Percentiles rank a stretch among this genome's conserved stretches.
phyloP scores from a whole-genome alignment of 768 basidiomycete species.

The Mycena olivaceomarginata region DNA sequence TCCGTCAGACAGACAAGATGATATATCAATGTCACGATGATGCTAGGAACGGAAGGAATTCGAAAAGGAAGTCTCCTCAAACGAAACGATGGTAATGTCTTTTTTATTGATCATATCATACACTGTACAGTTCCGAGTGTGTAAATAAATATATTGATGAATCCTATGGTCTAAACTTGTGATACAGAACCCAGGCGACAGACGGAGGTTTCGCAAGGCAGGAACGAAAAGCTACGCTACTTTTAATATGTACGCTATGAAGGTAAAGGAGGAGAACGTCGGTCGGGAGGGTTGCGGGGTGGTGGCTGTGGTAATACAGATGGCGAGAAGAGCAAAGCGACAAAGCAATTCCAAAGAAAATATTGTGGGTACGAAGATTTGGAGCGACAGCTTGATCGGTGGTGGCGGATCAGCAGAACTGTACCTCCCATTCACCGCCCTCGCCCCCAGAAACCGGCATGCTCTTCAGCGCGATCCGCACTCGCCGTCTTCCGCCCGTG shows the following conservation, averaged over 20 bases:
- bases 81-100: conserved; percentile 15
- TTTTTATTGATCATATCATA: conserved; percentile 23
- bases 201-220: conserved; percentile 35
- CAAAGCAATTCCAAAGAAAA: conserved; percentile 22
- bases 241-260: conserved; percentile 44
- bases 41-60: not conserved
- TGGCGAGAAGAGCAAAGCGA: conserved; percentile 38
- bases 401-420: conserved; percentile 70
- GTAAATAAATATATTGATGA: conserved; percentile 45
- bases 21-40: conserved; percentile 18
- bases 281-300: conserved; percentile 22
- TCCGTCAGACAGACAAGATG: not conserved
- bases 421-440: conserved; percentile 89
- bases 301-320: conserved; percentile 45
- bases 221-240: conserved; percentile 41
- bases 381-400: conserved; percentile 32
- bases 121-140: conserved; percentile 30
- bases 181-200: conserved; percentile 42
- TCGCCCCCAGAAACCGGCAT: conserved; percentile 77
- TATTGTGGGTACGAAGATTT: conserved; percentile 12
- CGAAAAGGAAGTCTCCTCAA: not conserved
- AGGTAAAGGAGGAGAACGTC: conserved; percentile 24
- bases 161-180: conserved; percentile 39
- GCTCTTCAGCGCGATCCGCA: conserved; percentile 81
- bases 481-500: conserved; percentile 68